These are phyloP conservation scores for Daldinia decipiens DNA, from an alignment of 495 filamentous ascomycete genomes.

Conservation along the genomic window DNA sequence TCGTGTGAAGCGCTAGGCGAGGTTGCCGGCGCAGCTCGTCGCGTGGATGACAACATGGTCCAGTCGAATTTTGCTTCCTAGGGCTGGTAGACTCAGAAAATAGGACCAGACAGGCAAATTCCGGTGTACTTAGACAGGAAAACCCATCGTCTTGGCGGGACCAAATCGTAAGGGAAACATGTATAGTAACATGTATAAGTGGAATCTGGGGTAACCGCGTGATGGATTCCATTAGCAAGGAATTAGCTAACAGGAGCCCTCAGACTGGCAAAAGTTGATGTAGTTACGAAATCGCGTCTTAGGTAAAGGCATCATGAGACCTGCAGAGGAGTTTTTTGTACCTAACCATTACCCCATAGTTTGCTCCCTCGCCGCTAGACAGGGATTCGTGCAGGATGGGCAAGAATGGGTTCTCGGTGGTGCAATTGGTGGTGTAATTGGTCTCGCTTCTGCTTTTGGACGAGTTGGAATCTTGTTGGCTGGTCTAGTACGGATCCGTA, in stretches of 20 bases:
- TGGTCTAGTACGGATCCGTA: background rate
- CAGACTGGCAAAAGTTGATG: constrained; percentile 20
- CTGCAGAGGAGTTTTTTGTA: constrained; percentile 45
- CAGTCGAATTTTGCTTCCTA: constrained; percentile 5
- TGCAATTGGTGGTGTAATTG: constrained; percentile 29
- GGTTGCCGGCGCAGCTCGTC: constrained; percentile 24
- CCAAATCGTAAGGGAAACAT: constrained; percentile 33
- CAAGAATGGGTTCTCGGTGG: constrained; percentile 32
- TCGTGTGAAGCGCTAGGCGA: constrained; percentile 14
- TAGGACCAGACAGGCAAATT: no score
- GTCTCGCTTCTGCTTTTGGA: constrained; percentile 28
- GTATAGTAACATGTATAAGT: constrained; percentile 26
- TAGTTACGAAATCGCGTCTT: constrained; percentile 49
- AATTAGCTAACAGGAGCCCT: constrained; percentile 41
- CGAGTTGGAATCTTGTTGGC: constrained; percentile 2
- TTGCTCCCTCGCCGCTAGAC: constrained; percentile 44
- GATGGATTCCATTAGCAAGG: constrained; percentile 44
- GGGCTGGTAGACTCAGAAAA: background rate
- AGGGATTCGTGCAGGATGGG: constrained; percentile 20
- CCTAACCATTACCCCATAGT: constrained; percentile 54
- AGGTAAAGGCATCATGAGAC: constrained; percentile 46
- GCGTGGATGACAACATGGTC: constrained; percentile 35
- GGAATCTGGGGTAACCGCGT: constrained; percentile 50
- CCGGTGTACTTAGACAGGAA: constrained; percentile 15
- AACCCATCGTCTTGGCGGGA: constrained; percentile 34